phyloP scores from a whole-genome alignment of 164 flowering plant species.

The Vitis rupestris region DNA sequence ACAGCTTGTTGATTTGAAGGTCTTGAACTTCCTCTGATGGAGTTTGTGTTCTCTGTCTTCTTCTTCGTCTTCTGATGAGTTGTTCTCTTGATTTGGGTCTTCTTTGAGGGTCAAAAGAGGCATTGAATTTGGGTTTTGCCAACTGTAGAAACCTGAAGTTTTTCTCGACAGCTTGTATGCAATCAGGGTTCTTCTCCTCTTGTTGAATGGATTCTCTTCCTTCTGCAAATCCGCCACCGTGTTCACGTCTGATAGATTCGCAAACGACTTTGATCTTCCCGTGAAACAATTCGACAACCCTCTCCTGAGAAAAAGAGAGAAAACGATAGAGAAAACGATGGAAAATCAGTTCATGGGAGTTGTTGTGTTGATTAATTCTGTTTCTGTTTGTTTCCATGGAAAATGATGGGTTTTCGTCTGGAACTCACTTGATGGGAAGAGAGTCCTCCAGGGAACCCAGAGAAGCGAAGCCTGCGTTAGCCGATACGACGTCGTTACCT shows the following conservation, averaged over 20 bases:
- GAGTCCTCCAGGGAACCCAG: conserved; percentile 58
- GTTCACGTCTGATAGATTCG: conserved; percentile 38
- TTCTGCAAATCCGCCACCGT: conserved; percentile 42
- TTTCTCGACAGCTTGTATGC: conserved; percentile 36
- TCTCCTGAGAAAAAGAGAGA: conserved; percentile 33
- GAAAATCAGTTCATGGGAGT: too few species aligned
- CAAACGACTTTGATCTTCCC: conserved; percentile 69
- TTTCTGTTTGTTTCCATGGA: too few species aligned
- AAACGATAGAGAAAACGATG: not conserved
- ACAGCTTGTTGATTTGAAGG: conserved; percentile 30
- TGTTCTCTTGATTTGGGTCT: conserved; percentile 24
- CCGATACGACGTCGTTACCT: not conserved
- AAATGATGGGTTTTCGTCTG: too few species aligned
- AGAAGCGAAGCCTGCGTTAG: conserved; percentile 33
- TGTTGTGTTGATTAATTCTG: too few species aligned
- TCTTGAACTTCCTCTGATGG: conserved; percentile 15
- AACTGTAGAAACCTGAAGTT: conserved; percentile 29
- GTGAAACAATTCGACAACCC: conserved; percentile 57
- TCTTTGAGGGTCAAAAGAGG: conserved; percentile 35
- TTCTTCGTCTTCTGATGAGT: not conserved
- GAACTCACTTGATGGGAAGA: conserved; percentile 66
- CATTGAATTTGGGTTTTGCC: conserved; percentile 44
- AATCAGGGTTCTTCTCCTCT: conserved; percentile 46
- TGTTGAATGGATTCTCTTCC: conserved; percentile 61
- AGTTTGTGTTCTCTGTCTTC: not conserved